Percentiles rank a stretch among this genome's conserved stretches.
These are phyloP conservation scores for Coemansia biformis DNA, from an alignment of 192 early-diverging fungal species.

Conservation along the genomic window DNA sequence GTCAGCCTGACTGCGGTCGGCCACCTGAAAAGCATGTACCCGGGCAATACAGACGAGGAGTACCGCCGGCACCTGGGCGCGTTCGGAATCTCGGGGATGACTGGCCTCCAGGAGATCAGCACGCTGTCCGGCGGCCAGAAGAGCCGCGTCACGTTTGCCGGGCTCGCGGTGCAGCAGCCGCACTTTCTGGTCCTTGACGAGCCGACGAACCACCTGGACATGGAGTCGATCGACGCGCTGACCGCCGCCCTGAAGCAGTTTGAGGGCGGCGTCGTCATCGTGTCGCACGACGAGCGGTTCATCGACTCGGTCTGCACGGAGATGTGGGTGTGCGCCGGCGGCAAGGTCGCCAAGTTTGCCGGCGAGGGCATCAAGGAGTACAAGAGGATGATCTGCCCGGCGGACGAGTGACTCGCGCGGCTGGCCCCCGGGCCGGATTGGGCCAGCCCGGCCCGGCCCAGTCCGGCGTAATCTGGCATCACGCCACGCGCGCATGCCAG, in stretches of 20 bases:
- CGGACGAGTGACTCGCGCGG: no score
- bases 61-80: constrained; percentile 89
- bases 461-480: no score
- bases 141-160: constrained; percentile 92
- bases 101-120: constrained; percentile 86
- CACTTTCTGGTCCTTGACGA: constrained; percentile 97
- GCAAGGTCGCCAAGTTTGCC: constrained; percentile 77
- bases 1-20: constrained; percentile 75
- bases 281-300: constrained; percentile 97
- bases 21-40: constrained; percentile 84
- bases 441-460: no score
- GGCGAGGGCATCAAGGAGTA: constrained; percentile 84
- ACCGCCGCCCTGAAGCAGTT: constrained; percentile 79
- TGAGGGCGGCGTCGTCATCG: constrained; percentile 91
- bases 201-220: constrained; percentile 90
- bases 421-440: no score
- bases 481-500: no score
- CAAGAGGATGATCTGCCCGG: constrained; percentile 56
- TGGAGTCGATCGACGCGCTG: constrained; percentile 93
- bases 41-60: constrained; percentile 91
- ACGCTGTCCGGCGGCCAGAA: constrained; percentile 98
- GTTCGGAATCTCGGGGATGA: constrained; percentile 96
- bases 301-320: constrained; percentile 81
- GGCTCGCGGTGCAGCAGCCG: constrained; percentile 79
- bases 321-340: constrained; percentile 89